Evolutionary conservation across 176 grass and related monocot species (phyloP), one percentile per base, ranked within the genome.

Genomic region (Zea mays): DNA sequence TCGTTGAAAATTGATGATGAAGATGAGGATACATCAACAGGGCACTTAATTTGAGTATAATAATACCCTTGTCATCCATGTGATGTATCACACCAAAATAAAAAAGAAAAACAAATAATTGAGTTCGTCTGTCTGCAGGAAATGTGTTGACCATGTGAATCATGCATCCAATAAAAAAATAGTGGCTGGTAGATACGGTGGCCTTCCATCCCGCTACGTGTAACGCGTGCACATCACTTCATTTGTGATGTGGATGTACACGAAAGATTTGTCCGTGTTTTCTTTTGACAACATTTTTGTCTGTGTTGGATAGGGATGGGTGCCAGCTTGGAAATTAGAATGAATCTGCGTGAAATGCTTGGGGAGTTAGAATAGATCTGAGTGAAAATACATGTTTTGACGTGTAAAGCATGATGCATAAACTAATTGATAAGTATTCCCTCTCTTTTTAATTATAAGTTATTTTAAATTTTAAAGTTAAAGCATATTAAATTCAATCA

Each of bases 71-170:
- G 10, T 41, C 54, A 75, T n/a, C 7, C 34, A 8, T 42, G 37
- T 20, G 36, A 58, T 33, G 20, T 21, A 9, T 37, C 14, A 17
- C 4, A 15, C 58, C 51, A 2, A 77, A 50, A 62, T 37, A 15
- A 12, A 16, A 6, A 52, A 52, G 4, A 2, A 16, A 76, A 76
- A 37, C 11, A 49, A 63, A 17, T 54, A 54, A n/a, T 7, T 38
- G 14, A 8, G 4, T 14, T 27, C 45, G 19, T n/a, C 16, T 51
- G 3, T 13, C 48, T 36, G 43, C 5, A 4, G 27, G 16, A 77
- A 64, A 72, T 39, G 14, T 72, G 51, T n/a, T 38, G 49, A 72
- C 45, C 33, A 45, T 47, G 73, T 62, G 58, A 63, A 27, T 27
- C 27, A 27, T 15, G 14, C 20, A 20, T 63, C 73, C 58, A 76